A percentile compares a stretch with the other conserved stretches of the same genome.
These are phyloP conservation scores for Penicillium sp. DNA, from an alignment of 2,329 filamentous ascomycete genomes.

Conservation along the genomic window DNA sequence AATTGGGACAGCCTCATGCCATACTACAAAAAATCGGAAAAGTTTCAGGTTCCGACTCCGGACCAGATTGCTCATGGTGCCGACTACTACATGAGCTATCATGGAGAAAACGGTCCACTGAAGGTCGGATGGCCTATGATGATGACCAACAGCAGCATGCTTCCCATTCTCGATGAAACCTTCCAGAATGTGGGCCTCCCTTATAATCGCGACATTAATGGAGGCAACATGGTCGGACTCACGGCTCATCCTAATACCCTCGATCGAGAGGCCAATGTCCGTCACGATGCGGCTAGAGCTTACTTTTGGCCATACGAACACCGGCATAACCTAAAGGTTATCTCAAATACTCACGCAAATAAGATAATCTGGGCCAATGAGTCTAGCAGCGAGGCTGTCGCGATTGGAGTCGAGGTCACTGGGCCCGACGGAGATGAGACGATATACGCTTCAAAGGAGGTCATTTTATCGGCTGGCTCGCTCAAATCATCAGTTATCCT, in stretches of 20 bases:
- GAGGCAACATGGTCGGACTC: slow-evolving; percentile 44
- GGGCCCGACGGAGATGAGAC: slow-evolving; percentile 19
- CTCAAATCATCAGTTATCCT: slow-evolving; percentile 53
- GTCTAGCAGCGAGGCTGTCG: slow-evolving; percentile 16
- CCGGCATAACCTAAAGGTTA: slow-evolving; percentile 44
- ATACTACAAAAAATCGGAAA: slow-evolving; percentile 31
- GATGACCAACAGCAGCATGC: slow-evolving; percentile 23
- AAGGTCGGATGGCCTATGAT: slow-evolving; percentile 25
- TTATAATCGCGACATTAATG: slow-evolving; percentile 43
- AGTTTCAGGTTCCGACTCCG: slow-evolving; percentile 23
- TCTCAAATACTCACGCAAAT: slow-evolving; percentile 42
- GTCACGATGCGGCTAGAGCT: slow-evolving; percentile 47
- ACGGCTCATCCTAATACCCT: slow-evolving; percentile 42
- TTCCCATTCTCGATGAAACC: slow-evolving; percentile 36
- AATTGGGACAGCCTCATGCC: slow-evolving; percentile 30
- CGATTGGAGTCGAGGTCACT: slow-evolving; percentile 30
- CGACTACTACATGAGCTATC: slow-evolving; percentile 24
- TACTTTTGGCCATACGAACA: slow-evolving; percentile 45
- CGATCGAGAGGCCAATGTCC: slow-evolving; percentile 34
- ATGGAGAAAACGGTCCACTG: slow-evolving; percentile 29
- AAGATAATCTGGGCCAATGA: slow-evolving; percentile 37
- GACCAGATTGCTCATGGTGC: slow-evolving; percentile 25
- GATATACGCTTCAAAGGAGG: slow-evolving; percentile 43
- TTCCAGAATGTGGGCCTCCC: slow-evolving; percentile 35
- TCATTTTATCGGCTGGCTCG: slow-evolving; percentile 57